Base-by-base conservation (phyloP, 164 flowering plant species). In the Aristolochia contorta region DNA sequence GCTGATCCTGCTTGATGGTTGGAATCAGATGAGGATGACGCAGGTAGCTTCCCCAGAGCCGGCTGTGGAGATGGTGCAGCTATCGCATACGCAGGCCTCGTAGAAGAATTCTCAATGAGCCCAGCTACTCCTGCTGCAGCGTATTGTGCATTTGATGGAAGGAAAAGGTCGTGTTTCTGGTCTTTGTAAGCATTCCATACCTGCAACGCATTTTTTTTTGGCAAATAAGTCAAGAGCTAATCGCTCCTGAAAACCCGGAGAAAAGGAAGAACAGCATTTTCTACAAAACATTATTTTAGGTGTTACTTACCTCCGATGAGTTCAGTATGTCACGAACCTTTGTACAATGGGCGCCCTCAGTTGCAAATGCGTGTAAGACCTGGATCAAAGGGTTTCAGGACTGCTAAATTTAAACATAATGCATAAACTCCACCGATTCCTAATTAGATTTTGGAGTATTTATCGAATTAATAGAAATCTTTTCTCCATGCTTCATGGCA, bases 111-210 rank as follows among this genome's bases (percentile, higher is more conserved):
- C 73, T 94, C 97, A 41, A 93, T 91, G 16, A 93, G 84, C 67
- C 99, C 99, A 27, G 99, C 99, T 30, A 93, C 84, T 51, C 99
- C 99, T 62, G 96, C 99, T 30, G 96, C 93, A 47, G 98, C 87
- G 50, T 94, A 84, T 71, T 94, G 97, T 48, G 99, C 97, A 75
- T 76, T 91, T 65, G 99, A 86, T 52, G 99, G 99, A 49, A 94
- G 96, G 79, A 94, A 94, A 27, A 94, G 94, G 66, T 94, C 99
- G 65, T 94, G 99, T 65, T 83, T 90, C 78, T 94, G 99, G 69
- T 94, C 99, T 70, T 94, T 94, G 61, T 91, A 94, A 8, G 97
- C 99, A 72, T 83, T 72, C 99, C 99, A 94, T 13, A 94, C 93
- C 99, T 94, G 81, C 63, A 65, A 54, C 18, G 10, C 4, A 19